Evolutionary conservation across 148 eudicot genomes (phyloP).

Genomic region (Polygonum maritimum): DNA sequence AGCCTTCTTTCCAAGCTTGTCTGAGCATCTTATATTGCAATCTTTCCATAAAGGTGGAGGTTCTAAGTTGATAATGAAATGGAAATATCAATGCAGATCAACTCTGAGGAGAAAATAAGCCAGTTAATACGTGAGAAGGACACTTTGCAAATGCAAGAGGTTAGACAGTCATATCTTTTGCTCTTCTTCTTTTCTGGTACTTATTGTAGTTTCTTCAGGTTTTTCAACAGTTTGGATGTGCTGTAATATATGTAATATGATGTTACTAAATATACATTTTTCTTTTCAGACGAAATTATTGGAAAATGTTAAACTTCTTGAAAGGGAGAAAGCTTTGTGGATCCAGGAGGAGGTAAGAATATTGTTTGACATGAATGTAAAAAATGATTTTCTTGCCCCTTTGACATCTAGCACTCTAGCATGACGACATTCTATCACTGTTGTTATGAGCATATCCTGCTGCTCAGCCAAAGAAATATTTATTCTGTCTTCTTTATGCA

Average conservation of each 20-base stretch:
- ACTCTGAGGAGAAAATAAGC: conserved; percentile 37
- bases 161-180: conserved; percentile 13
- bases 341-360: conserved; percentile 48
- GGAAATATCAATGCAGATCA: conserved; percentile 32
- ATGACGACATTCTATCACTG: neutral
- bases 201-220: neutral
- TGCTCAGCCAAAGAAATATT: neutral
- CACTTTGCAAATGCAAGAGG: conserved; percentile 32
- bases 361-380: neutral
- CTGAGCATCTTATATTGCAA: neutral
- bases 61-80: neutral
- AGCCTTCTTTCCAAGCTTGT: neutral
- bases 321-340: conserved; percentile 41
- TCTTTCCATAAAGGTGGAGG: neutral
- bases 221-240: neutral
- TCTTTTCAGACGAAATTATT: conserved; percentile 22
- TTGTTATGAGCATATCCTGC: neutral
- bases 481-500: neutral
- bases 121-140: conserved; percentile 43
- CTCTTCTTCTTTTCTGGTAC: neutral
- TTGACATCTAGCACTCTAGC: neutral
- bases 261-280: neutral
- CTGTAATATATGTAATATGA: neutral
- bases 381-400: neutral
- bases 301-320: conserved; percentile 45